These are phyloP conservation scores for Blastocystis sp. DNA, from an alignment of 352 stramenopile genomes.

Conservation along the genomic window DNA sequence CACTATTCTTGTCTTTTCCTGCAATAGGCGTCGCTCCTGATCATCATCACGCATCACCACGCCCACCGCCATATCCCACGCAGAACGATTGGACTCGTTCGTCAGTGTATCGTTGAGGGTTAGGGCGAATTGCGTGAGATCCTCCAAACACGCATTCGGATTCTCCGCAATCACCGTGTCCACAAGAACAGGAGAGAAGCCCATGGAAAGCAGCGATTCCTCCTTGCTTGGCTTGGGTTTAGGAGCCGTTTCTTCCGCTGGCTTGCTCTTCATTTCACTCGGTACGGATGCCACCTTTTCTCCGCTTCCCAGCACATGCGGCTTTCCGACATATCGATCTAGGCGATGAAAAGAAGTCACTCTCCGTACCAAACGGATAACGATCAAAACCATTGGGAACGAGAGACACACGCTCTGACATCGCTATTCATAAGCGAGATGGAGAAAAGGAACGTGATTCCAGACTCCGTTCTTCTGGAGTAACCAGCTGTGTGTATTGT, in stretches of 20 bases:
- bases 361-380: too few species aligned
- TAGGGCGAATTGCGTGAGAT: not conserved
- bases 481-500: constrained; percentile 19
- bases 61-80: not conserved
- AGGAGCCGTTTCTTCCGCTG: not conserved
- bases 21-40: not conserved
- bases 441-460: not conserved
- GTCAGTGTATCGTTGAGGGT: not conserved
- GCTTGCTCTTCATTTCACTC: not conserved
- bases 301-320: not conserved
- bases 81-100: not conserved
- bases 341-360: not conserved
- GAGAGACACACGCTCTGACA: not conserved
- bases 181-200: not conserved
- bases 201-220: not conserved
- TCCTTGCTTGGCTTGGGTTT: not conserved
- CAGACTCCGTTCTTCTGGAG: not conserved
- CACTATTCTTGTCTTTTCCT: not conserved
- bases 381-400: not conserved
- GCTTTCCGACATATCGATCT: not conserved
- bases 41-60: not conserved
- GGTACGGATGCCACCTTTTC: not conserved
- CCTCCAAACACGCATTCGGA: not conserved
- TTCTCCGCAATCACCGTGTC: not conserved
- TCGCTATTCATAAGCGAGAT: not conserved